Percentiles rank a stretch among this genome's conserved stretches.
phyloP scores from a whole-genome alignment of 2,329 filamentous ascomycete species.

The Claviceps pusilla region DNA sequence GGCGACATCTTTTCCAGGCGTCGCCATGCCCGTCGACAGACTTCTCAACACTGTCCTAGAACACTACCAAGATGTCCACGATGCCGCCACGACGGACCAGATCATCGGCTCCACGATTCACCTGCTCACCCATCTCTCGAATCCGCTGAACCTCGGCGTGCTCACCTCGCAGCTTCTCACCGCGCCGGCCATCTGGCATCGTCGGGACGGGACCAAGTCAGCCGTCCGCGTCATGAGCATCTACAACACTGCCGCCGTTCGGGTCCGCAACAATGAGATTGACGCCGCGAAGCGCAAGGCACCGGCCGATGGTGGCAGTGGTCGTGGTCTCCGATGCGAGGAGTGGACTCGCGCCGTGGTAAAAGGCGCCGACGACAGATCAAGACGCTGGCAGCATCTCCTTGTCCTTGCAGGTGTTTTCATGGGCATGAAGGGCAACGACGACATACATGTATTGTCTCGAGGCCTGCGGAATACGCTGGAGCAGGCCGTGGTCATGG shows the following conservation, averaged over 20 bases:
- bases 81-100: conserved; percentile 35
- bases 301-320: conserved; percentile 25
- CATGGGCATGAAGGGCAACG: conserved; percentile 55
- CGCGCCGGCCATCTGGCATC: conserved; percentile 55
- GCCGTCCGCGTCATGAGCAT: conserved; percentile 54
- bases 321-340: conserved; percentile 26
- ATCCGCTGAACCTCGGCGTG: conserved; percentile 59
- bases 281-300: conserved; percentile 20
- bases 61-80: conserved; percentile 38
- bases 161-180: conserved; percentile 58
- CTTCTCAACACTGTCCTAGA: conserved; percentile 53
- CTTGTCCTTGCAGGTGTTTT: conserved; percentile 67
- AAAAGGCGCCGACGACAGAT: conserved; percentile 42
- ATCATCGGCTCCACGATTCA: conserved; percentile 51
- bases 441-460: conserved; percentile 49
- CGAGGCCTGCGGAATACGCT: conserved; percentile 49
- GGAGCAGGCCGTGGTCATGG: conserved; percentile 57
- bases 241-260: conserved; percentile 51
- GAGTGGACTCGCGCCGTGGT: conserved; percentile 42
- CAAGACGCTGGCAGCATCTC: conserved; percentile 65
- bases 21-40: conserved; percentile 48
- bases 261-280: conserved; percentile 34
- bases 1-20: background rate
- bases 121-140: conserved; percentile 54
- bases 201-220: conserved; percentile 43